These are phyloP conservation scores for Corrigiola litoralis DNA, from an alignment of 179 eudicot genomes.

Conservation along the genomic window DNA sequence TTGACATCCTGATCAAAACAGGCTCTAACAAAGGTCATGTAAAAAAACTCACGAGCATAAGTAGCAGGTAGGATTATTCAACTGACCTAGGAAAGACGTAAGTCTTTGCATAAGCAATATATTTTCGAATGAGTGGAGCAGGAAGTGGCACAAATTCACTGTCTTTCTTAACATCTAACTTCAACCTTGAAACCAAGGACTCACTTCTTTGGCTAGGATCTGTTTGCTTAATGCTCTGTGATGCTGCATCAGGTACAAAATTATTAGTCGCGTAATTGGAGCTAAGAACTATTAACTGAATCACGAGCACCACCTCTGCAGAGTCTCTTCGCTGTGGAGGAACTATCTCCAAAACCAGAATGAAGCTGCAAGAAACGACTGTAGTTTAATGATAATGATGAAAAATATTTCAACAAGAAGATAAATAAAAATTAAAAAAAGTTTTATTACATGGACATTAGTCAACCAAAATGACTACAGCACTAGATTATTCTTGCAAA, in stretches of 20 bases:
- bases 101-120: slow-evolving; percentile 87
- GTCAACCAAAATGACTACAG: too few species aligned
- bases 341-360: slow-evolving; percentile 55
- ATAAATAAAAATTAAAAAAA: too few species aligned
- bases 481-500: too few species aligned
- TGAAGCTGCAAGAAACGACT: slow-evolving; percentile 64
- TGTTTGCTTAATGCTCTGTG: slow-evolving; percentile 29
- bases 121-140: slow-evolving; percentile 77
- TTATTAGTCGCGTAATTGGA: slow-evolving; percentile 4
- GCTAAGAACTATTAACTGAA: background rate
- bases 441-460: too few species aligned
- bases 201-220: slow-evolving; percentile 36
- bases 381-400: background rate
- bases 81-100: slow-evolving; percentile 68
- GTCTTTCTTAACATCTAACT: slow-evolving; percentile 71
- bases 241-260: slow-evolving; percentile 37
- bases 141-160: slow-evolving; percentile 77
- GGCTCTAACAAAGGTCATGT: background rate
- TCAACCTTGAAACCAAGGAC: slow-evolving; percentile 63
- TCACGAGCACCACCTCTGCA: slow-evolving; percentile 45
- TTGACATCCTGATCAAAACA: slow-evolving; percentile 67
- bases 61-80: background rate
- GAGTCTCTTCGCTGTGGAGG: slow-evolving; percentile 58
- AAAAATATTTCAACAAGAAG: too few species aligned
- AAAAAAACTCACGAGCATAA: background rate